A percentile compares a stretch with the other conserved stretches of the same genome.
phyloP scores from a whole-genome alignment of 2,329 filamentous ascomycete species.

The Penicillium sp. region DNA sequence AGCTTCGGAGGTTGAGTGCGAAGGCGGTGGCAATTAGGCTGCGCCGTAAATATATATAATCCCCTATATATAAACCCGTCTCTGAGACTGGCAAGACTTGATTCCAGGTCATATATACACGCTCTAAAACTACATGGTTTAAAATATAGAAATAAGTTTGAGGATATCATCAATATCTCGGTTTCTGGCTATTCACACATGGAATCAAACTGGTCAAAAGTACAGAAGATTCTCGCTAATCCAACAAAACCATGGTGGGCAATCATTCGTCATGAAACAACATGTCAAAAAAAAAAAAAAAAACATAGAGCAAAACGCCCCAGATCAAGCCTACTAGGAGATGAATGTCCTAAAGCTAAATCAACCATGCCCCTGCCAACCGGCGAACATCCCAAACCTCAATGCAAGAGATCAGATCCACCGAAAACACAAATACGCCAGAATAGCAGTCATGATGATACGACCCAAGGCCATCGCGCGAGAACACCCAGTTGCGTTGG shows the following conservation, averaged over 20 bases:
- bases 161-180: conserved; percentile 13
- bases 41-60: background rate
- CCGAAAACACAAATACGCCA: conserved; percentile 1
- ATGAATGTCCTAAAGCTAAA: conserved; percentile 5
- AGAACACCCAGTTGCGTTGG: conserved; percentile 5
- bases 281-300: conserved; percentile 12
- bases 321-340: conserved; percentile 6
- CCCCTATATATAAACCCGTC: too few relatives aligned
- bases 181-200: conserved; percentile 13
- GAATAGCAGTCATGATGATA: background rate
- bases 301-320: conserved; percentile 8
- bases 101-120: background rate
- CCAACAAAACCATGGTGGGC: conserved; percentile 11
- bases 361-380: background rate
- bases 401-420: conserved; percentile 1
- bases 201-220: conserved; percentile 15
- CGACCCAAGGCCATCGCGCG: background rate
- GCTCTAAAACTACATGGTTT: too few relatives aligned
- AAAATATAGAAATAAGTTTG: background rate
- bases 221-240: conserved; percentile 19
- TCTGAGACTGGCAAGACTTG: too few relatives aligned
- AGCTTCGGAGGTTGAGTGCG: background rate
- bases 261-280: conserved; percentile 18
- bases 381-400: background rate
- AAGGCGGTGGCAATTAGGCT: background rate